Evolutionary conservation across 2,329 filamentous ascomycete genomes (phyloP), one percentile per base, ranked within the genome.

Genomic region (Penicillium sp.): DNA sequence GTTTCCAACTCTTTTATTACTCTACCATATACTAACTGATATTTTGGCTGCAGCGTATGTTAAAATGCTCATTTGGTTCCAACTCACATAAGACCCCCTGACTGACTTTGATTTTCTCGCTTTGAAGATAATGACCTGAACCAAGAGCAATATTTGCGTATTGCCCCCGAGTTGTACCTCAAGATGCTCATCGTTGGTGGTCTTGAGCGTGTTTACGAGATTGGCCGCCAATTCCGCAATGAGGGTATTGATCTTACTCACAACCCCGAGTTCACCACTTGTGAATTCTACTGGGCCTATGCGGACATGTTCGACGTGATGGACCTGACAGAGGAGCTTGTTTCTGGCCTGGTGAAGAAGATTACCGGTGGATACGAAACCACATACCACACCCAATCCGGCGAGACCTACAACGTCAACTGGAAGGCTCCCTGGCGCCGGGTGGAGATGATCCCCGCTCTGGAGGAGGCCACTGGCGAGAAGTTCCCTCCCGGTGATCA

Each of bases 191-290:
- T 97, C 46, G 93, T 99, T 28, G 95, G 95, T 69, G 94, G 93
- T 55, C 83, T 97, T 37, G 91, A 96, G 79, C 87, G 90, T 67
- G 94, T 99, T 13, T 99, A 96, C 77, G 94, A 99, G 74, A 86
- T 99, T 59, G 94, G 94, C 61, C 88, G 92, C 63, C 91, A 96
- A 73, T 99, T 99, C 85, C 83, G 94, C 67, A 99, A 99, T 70
- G 92, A 96, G 76, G 88, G 89, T 55, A 88, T 91, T 61, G 91
- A 96, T 73, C 80, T 94, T 47, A 99, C 94, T 7, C 94, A 99
- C 82, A 99, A 97, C 81, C 94, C 90, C 34, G 94, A 99, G 74
- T 99, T 99, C 80, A 99, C 94, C 39, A 96, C 91, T 23, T 91
- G 91, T 74, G 94, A 99, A 76, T 97, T 97, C 79, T 99, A 99